Base-by-base conservation (phyloP, 257 asterid species). In the Ehretia macrophylla region DNA sequence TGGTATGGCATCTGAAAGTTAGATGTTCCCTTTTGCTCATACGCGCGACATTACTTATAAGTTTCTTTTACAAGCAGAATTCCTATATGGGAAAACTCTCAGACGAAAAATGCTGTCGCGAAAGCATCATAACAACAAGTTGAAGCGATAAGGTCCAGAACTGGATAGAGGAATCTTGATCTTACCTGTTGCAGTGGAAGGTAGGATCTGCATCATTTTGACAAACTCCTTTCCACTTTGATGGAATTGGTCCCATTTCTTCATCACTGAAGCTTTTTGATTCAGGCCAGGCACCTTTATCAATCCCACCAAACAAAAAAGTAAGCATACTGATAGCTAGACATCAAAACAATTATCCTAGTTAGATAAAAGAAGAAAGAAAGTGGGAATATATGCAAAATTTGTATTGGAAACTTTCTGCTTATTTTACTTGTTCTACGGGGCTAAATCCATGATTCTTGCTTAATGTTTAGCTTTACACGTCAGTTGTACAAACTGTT, bases 271-370 rank as follows among this genome's bases (percentile, higher is more conserved):
- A 91, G 86, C 98, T 88, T 75, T 83, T 75, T 8, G 96, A 82
- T 56, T 82, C 94, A 5, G 95, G 94, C 98, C 98, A 91, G 16
- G 60, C 96, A 67, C 98, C 98, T 91, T 73, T 35, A 64, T 59
- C 69, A 60, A 60, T 67, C 56, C 61, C 77, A 67, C 51, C 32
- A 61, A 20, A 51, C 39, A 53, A 46, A 42, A 63, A 68, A 51
- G 37, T 38, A 50, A 55, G 51, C 58, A 40, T 17, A 32, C 17
- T 18, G 48, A 22, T 58, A 40, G 18, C 27, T 61, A 55, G 48
- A 45, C 21, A 11, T 3, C 0, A 27, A 35, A 14, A 21, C 12
- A n/a, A n/a, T n/a, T n/a, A n/a, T n/a, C n/a, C n/a, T n/a, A 49
- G 23, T 51, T n/a, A 50, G 42, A 11, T 32, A 57, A 38, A 11